A percentile compares a stretch with the other conserved stretches of the same genome.
These are phyloP conservation scores for Castanea crenata DNA, from an alignment of 306 rosid genomes.

Conservation along the genomic window DNA sequence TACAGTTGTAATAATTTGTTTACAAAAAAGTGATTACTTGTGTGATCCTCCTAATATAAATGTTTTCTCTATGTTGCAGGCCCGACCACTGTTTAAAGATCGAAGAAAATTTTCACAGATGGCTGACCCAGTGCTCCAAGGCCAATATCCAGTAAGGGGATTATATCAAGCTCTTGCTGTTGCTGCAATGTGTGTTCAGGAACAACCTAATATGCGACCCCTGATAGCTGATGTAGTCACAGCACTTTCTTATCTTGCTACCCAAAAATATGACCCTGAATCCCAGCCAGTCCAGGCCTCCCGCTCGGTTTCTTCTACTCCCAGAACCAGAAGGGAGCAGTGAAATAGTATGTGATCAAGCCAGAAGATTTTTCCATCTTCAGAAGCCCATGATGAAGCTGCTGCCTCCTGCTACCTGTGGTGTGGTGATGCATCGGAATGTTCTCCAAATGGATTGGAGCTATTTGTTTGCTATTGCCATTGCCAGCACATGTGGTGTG, in stretches of 20 bases:
- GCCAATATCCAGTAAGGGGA: constrained; percentile 59
- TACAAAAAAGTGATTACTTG: not conserved
- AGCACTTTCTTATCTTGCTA: constrained; percentile 53
- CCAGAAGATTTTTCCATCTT: constrained; percentile 9
- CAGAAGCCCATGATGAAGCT: not conserved
- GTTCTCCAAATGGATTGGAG: not conserved
- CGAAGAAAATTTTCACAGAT: constrained; percentile 48
- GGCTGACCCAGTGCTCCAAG: constrained; percentile 54
- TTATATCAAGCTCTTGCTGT: constrained; percentile 61
- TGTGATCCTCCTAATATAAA: not conserved
- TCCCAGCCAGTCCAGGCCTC: constrained; percentile 30
- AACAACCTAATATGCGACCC: constrained; percentile 59
- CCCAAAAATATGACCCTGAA: constrained; percentile 43
- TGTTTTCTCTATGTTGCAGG: constrained; percentile 34
- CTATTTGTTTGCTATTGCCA: not conserved
- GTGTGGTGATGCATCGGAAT: not conserved
- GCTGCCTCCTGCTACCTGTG: constrained; percentile 3
- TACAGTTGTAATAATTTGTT: not conserved
- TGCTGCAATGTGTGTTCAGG: constrained; percentile 68
- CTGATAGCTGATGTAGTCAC: constrained; percentile 57
- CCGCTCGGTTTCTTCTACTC: constrained; percentile 25
- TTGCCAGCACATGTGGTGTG: not conserved
- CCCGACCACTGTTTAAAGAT: constrained; percentile 54
- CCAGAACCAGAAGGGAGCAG: constrained; percentile 45
- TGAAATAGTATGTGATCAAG: constrained; percentile 12